Evolutionary conservation across 2,329 filamentous ascomycete genomes (phyloP).

Genomic region (Cytospora leucostoma): DNA sequence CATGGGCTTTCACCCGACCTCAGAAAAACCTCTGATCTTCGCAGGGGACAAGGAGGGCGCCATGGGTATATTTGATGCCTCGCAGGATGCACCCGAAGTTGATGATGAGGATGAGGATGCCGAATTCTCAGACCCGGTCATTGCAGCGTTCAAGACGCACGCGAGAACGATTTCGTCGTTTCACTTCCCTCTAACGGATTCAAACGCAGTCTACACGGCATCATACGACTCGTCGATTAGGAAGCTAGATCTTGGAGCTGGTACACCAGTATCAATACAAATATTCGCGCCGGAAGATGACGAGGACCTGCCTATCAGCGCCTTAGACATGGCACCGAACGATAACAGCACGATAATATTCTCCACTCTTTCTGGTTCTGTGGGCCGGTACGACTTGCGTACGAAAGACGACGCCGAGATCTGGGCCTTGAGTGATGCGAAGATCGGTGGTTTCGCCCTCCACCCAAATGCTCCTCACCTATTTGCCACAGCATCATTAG

Average conservation of each 20-base stretch:
- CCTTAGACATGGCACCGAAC: slow-evolving; percentile 73
- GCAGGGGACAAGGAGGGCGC: slow-evolving; percentile 93
- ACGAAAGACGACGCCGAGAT: slow-evolving; percentile 60
- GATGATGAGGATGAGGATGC: slow-evolving; percentile 67
- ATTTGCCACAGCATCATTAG: slow-evolving; percentile 84
- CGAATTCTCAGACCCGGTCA: slow-evolving; percentile 71
- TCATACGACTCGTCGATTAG: slow-evolving; percentile 94
- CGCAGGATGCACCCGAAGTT: slow-evolving; percentile 60
- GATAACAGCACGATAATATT: slow-evolving; percentile 80
- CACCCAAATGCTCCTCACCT: slow-evolving; percentile 80
- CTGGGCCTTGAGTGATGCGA: slow-evolving; percentile 82
- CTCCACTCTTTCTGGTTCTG: slow-evolving; percentile 77
- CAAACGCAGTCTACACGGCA: slow-evolving; percentile 75
- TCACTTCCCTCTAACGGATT: slow-evolving; percentile 71
- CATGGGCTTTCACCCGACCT: slow-evolving; percentile 83
- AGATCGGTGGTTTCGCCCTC: slow-evolving; percentile 91
- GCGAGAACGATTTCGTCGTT: slow-evolving; percentile 86
- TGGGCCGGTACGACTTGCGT: slow-evolving; percentile 81
- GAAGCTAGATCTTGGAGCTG: slow-evolving; percentile 79
- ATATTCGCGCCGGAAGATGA: slow-evolving; percentile 75
- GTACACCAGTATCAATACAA: slow-evolving; percentile 66
- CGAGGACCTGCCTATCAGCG: slow-evolving; percentile 78
- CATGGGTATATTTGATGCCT: slow-evolving; percentile 87
- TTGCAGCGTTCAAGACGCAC: slow-evolving; percentile 88
- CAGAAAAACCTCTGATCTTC: slow-evolving; percentile 84